Conservation (phyloP, 2,329 filamentous ascomycete species). For the Lachnellula occidentalis region DNA sequence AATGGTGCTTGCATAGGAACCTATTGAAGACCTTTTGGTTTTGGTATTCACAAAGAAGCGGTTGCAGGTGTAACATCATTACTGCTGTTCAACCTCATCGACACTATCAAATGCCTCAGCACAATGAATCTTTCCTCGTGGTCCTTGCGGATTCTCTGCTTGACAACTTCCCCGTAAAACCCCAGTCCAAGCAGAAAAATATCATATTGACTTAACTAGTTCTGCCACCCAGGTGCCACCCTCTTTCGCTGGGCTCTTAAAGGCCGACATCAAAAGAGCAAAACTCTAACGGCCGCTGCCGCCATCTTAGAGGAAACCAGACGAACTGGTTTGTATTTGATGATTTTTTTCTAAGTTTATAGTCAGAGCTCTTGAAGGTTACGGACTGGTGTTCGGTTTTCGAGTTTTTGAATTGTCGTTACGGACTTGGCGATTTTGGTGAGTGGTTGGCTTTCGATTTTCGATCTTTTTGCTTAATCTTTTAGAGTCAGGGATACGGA, state of each 20-base stretch:
- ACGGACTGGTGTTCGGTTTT: too few relatives aligned
- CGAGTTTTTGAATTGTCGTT: too few relatives aligned
- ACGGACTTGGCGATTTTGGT: too few relatives aligned
- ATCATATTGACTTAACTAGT: slow-evolving; percentile 62
- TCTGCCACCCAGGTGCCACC: slow-evolving; percentile 64
- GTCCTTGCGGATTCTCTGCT: slow-evolving; percentile 32
- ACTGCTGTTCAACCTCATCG: slow-evolving; percentile 24
- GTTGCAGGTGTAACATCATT: slow-evolving; percentile 2
- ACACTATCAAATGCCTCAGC: slow-evolving; percentile 29
- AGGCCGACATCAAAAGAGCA: slow-evolving; percentile 41
- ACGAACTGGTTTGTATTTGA: too few relatives aligned
- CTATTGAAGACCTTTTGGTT: not conserved
- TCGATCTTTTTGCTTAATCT: too few relatives aligned
- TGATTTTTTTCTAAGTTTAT: too few relatives aligned
- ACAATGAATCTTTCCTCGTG: slow-evolving; percentile 24
- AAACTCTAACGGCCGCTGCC: too few relatives aligned
- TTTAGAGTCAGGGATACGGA: too few relatives aligned
- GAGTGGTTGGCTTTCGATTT: too few relatives aligned
- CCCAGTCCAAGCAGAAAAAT: slow-evolving; percentile 58
- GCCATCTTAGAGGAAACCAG: too few relatives aligned
- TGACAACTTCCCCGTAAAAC: slow-evolving; percentile 47
- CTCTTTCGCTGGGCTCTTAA: slow-evolving; percentile 53
- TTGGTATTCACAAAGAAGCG: slow-evolving; percentile 8
- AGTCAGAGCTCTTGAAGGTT: too few relatives aligned
- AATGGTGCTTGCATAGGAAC: not conserved